Conservation (phyloP, 208 protist genomes). For the Wallacemonas collosoma region DNA sequence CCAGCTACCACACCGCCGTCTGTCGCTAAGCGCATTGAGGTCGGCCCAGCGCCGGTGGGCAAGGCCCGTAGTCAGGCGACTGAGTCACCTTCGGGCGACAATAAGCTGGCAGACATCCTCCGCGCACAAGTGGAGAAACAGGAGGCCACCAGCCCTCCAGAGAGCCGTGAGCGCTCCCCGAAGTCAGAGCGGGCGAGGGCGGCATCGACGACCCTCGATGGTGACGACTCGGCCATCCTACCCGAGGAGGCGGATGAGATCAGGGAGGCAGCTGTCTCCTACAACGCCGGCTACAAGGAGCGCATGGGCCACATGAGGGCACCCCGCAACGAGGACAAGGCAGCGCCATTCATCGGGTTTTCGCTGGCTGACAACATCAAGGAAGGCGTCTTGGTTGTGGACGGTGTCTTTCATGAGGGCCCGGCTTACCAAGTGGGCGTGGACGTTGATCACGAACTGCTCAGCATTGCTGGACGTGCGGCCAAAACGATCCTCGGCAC, state of each 20-base stretch:
- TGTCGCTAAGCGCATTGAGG: not conserved
- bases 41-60: too few relatives aligned
- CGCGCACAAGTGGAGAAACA: not conserved
- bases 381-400: slow-evolving; percentile 41
- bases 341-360: slow-evolving; percentile 48
- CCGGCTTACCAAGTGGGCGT: slow-evolving; percentile 43
- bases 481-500: slow-evolving; percentile 24
- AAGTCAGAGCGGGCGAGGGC: not conserved
- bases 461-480: slow-evolving; percentile 24
- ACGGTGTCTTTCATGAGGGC: slow-evolving; percentile 45
- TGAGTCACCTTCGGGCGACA: not conserved
- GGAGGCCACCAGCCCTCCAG: not conserved
- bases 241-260: slow-evolving; percentile 20
- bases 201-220: slow-evolving; percentile 3
- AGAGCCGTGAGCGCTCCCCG: not conserved
- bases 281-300: slow-evolving; percentile 23
- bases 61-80: too few relatives aligned
- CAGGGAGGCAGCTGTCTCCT: slow-evolving; percentile 18
- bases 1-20: not conserved
- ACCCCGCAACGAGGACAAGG: slow-evolving; percentile 9
- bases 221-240: slow-evolving; percentile 10
- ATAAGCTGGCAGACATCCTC: not conserved
- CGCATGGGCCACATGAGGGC: slow-evolving; percentile 24
- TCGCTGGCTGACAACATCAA: slow-evolving; percentile 44
- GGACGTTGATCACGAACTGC: slow-evolving; percentile 45